phyloP scores from a whole-genome alignment of 2,329 filamentous ascomycete genomes.

The Penicillium sp. region DNA sequence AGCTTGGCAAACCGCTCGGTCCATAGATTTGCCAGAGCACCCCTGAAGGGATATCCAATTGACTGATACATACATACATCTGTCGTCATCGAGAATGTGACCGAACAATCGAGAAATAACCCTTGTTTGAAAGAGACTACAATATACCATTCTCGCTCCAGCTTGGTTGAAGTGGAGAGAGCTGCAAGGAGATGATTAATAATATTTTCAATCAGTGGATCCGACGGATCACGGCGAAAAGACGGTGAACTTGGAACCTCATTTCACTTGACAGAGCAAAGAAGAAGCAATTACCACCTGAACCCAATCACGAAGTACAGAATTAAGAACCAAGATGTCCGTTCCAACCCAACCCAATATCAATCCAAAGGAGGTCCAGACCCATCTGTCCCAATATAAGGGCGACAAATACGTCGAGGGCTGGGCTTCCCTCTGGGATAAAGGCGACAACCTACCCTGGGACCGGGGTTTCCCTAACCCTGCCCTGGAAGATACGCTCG shows the following conservation, averaged over 20 bases:
- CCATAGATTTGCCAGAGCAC: too few relatives aligned
- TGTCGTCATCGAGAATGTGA: background rate
- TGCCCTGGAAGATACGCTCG: slow-evolving; percentile 56
- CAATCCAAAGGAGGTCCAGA: slow-evolving; percentile 28
- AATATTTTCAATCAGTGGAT: slow-evolving; percentile 9
- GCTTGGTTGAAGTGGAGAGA: background rate
- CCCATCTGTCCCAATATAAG: slow-evolving; percentile 46
- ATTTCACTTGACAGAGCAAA: background rate
- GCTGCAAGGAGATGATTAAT: slow-evolving; percentile 26
- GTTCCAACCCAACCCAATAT: slow-evolving; percentile 14
- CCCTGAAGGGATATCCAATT: too few relatives aligned
- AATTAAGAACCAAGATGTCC: slow-evolving; percentile 12
- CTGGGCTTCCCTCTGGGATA: slow-evolving; percentile 59
- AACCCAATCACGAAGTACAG: background rate
- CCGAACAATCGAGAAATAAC: background rate
- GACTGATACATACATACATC: background rate
- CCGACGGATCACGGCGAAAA: background rate
- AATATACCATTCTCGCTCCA: background rate
- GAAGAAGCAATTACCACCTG: background rate
- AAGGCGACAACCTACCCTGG: slow-evolving; percentile 56
- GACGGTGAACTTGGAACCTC: slow-evolving; percentile 11
- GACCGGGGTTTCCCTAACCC: slow-evolving; percentile 59
- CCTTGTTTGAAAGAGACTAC: too few relatives aligned
- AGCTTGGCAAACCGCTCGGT: background rate
- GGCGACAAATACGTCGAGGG: slow-evolving; percentile 45